phyloP scores from a whole-genome alignment of 1,284 basidiomycete species.

The Rhodotorula sp. region DNA sequence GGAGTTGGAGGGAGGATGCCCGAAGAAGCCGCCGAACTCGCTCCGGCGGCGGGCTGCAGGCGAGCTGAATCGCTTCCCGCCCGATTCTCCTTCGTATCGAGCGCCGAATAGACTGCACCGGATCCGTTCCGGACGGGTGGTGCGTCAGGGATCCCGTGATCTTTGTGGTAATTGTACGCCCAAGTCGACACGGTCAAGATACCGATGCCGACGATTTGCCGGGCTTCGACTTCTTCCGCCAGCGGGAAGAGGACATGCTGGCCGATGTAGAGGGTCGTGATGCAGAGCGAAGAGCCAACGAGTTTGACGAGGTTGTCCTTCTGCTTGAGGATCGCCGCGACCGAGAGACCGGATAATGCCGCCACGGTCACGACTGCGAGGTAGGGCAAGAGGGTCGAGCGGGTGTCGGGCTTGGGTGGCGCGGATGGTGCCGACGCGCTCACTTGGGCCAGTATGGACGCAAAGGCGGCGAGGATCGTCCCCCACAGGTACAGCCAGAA shows the following conservation, averaged over 20 bases:
- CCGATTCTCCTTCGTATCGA: constrained; percentile 5
- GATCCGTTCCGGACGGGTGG: background rate
- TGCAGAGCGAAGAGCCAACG: constrained; percentile 13
- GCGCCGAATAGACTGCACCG: constrained; percentile 4
- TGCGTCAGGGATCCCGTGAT: background rate
- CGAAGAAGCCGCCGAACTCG: background rate
- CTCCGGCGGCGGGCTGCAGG: background rate
- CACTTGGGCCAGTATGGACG: background rate
- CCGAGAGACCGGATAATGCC: constrained; percentile 6
- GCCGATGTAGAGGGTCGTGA: constrained; percentile 14
- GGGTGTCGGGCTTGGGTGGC: background rate
- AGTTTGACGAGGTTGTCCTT: constrained; percentile 23
- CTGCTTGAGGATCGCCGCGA: constrained; percentile 17
- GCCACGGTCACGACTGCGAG: constrained; percentile 5
- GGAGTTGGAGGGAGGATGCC: background rate
- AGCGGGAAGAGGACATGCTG: constrained; percentile 17
- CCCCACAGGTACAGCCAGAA: constrained; percentile 14
- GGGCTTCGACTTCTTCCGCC: background rate
- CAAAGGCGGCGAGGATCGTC: background rate
- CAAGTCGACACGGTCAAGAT: constrained; percentile 20
- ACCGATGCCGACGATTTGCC: constrained; percentile 13
- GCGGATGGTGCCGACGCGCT: background rate
- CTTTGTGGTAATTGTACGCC: constrained; percentile 26
- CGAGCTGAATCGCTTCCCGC: background rate
- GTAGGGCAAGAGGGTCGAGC: constrained; percentile 3